A percentile compares a stretch with the other conserved stretches of the same genome.
Evolutionary conservation across 768 basidiomycete genomes (phyloP).

Genomic region (Udeniomyces megalosporus): DNA sequence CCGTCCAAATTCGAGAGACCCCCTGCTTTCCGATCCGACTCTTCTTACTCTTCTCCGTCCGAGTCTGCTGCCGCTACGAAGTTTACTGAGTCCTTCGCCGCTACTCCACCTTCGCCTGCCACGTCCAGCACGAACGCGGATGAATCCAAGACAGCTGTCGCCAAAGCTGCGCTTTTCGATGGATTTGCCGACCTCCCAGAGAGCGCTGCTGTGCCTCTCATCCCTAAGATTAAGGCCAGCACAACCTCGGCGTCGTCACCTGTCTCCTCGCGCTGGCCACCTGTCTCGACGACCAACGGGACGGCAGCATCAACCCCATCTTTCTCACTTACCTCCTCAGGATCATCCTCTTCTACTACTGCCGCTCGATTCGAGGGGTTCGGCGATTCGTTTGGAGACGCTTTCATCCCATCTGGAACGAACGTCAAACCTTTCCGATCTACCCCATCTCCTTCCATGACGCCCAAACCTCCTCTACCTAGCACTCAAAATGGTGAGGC

Average conservation of each 20-base stretch:
- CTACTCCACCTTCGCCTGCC: background rate
- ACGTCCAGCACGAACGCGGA: too few species aligned
- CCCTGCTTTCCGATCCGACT: too few species aligned
- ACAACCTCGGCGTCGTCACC: background rate
- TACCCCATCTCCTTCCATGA: too few species aligned
- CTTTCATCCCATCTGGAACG: background rate
- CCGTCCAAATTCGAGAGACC: too few species aligned
- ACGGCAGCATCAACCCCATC: background rate
- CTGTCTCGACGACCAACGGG: background rate
- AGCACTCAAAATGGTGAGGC: background rate
- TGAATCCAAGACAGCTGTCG: background rate
- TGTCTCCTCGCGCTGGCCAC: background rate
- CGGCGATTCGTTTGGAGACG: slow-evolving; percentile 4
- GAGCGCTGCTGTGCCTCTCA: background rate
- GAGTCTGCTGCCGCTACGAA: background rate
- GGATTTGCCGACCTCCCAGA: slow-evolving; percentile 6
- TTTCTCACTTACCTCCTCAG: background rate
- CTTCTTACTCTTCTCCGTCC: background rate
- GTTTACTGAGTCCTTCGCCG: background rate
- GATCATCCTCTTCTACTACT: too few species aligned
- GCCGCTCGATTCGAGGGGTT: slow-evolving; percentile 7
- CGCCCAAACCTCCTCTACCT: too few species aligned
- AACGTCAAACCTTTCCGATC: too few species aligned
- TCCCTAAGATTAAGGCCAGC: background rate
- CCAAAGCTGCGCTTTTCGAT: background rate